These are phyloP conservation scores for Zygosaccharomyces pseudobailii DNA, from an alignment of 1,139 yeast genomes.

Conservation along the genomic window DNA sequence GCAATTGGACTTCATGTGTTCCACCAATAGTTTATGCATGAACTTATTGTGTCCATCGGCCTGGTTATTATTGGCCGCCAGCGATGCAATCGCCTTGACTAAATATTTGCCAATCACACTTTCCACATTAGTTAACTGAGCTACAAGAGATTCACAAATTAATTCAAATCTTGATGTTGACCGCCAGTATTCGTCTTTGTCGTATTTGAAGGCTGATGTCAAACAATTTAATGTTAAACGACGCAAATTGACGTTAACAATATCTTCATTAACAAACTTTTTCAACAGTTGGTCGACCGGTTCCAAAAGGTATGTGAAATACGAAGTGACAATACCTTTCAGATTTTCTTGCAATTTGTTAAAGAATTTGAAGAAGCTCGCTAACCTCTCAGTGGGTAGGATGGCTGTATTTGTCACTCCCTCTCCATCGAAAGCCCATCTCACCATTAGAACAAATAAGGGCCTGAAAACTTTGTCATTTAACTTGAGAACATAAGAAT, in stretches of 20 bases:
- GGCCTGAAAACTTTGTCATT: constrained; percentile 95
- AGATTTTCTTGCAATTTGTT: constrained; percentile 77
- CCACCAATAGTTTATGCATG: constrained; percentile 51
- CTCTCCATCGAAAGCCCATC: constrained; percentile 90
- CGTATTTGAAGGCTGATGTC: constrained; percentile 76
- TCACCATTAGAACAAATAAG: constrained; percentile 75
- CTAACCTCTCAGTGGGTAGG: constrained; percentile 50
- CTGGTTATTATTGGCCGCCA: constrained; percentile 65
- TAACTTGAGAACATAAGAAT: constrained; percentile 77
- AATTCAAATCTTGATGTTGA: constrained; percentile 78
- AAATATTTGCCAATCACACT: constrained; percentile 68
- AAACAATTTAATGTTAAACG: constrained; percentile 69
- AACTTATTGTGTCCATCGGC: constrained; percentile 78
- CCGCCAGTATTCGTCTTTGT: constrained; percentile 93
- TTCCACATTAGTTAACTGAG: constrained; percentile 64
- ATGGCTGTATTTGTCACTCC: constrained; percentile 47
- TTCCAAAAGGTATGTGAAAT: constrained; percentile 80
- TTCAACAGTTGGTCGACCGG: constrained; percentile 54
- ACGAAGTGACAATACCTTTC: constrained; percentile 82
- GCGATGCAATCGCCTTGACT: constrained; percentile 72
- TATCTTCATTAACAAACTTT: constrained; percentile 41
- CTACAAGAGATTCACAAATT: constrained; percentile 55
- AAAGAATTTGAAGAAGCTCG: constrained; percentile 82
- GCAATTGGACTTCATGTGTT: constrained; percentile 52
- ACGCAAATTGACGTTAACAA: constrained; percentile 48